Conservation (phyloP, 345 rosid species). For the Excoecaria agallocha region DNA sequence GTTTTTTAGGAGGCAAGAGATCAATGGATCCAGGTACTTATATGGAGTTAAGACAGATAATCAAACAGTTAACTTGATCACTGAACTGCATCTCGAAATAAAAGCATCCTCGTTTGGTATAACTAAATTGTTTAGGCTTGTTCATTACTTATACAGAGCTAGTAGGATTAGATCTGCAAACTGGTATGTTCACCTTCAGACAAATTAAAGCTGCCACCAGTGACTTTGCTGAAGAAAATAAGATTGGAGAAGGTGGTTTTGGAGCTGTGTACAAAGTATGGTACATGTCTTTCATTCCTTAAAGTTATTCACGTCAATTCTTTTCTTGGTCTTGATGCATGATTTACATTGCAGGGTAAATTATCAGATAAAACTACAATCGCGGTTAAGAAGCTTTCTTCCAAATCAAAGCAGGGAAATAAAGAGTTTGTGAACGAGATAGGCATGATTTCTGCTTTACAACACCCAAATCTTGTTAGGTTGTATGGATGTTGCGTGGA, state of each 20-base stretch:
- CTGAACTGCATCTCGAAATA: neutral
- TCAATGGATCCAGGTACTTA: neutral
- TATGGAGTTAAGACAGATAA: too few relatives aligned
- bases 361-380: slow-evolving; percentile 55
- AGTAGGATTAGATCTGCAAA: slow-evolving; percentile 58
- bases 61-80: neutral
- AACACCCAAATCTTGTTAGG: slow-evolving; percentile 71
- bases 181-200: slow-evolving; percentile 56
- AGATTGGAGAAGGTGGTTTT: slow-evolving; percentile 82
- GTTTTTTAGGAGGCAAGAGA: neutral
- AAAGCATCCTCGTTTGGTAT: neutral
- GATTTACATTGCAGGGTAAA: slow-evolving; percentile 42
- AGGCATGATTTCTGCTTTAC: slow-evolving; percentile 63
- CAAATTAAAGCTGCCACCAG: slow-evolving; percentile 71
- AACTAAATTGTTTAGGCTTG: neutral
- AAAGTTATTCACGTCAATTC: neutral
- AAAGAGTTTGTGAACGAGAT: slow-evolving; percentile 69
- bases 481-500: slow-evolving; percentile 66
- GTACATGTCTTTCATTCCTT: neutral
- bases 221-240: slow-evolving; percentile 52
- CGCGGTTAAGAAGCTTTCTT: slow-evolving; percentile 72
- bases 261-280: slow-evolving; percentile 70
- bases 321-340: neutral
- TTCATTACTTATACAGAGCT: slow-evolving; percentile 30
- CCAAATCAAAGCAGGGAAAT: slow-evolving; percentile 70